phyloP scores from a whole-genome alignment of 192 early-diverging fungal species.

The Mortierella antarctica region DNA sequence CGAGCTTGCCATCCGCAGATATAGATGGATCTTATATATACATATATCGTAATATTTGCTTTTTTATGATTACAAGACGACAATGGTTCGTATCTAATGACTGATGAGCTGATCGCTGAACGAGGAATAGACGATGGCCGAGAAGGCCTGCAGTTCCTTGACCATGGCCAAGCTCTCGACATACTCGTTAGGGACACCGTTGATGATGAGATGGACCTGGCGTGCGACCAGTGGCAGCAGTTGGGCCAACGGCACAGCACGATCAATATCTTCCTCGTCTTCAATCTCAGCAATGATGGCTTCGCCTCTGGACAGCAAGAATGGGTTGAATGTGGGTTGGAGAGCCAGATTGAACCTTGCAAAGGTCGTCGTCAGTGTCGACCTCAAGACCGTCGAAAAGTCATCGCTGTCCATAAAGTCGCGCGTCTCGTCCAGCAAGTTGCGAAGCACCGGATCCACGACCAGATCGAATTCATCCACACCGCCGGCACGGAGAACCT shows the following conservation, averaged over 20 bases:
- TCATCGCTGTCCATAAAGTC: conserved; percentile 85
- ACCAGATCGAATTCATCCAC: conserved; percentile 51
- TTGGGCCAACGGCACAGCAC: conserved; percentile 64
- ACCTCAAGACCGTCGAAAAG: conserved; percentile 55
- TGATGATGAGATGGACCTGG: conserved; percentile 77
- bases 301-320: conserved; percentile 10
- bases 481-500: conserved; percentile 70
- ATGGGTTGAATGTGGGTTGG: conserved; percentile 52
- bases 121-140: conserved; percentile 81
- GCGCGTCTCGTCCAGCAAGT: conserved; percentile 86
- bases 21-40: too few species aligned
- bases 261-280: conserved; percentile 54
- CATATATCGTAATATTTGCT: too few species aligned
- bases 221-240: conserved; percentile 74
- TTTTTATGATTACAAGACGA: too few species aligned
- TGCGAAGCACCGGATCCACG: conserved; percentile 73
- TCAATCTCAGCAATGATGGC: conserved; percentile 67
- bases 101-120: conserved; percentile 54
- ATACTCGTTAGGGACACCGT: conserved; percentile 78
- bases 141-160: conserved; percentile 81
- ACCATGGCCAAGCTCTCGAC: conserved; percentile 74
- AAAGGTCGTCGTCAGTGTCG: conserved; percentile 59
- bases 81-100: neutral
- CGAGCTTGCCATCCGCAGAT: too few species aligned
- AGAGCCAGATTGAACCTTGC: conserved; percentile 51